Conservation (phyloP, 2,329 filamentous ascomycete genomes). For the Aureobasidium sp. region DNA sequence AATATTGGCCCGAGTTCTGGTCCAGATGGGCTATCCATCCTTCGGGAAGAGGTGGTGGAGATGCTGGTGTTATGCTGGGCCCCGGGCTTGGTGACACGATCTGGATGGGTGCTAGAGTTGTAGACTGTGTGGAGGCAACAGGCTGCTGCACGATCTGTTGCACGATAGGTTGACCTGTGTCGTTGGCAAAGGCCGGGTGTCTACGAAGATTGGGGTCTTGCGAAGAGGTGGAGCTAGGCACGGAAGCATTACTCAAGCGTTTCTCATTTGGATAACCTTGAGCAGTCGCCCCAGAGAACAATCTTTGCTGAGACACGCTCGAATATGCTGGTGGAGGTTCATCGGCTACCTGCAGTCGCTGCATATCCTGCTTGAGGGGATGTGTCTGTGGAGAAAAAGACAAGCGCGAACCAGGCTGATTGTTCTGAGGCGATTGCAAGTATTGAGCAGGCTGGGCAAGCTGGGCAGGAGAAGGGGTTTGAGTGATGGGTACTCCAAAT, state of each 20-base stretch:
- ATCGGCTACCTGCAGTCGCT: slow-evolving; percentile 68
- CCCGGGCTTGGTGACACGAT: slow-evolving; percentile 28
- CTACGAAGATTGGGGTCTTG: slow-evolving; percentile 33
- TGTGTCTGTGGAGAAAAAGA: slow-evolving; percentile 17
- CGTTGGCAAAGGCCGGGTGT: slow-evolving; percentile 89
- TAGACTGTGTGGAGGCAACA: slow-evolving; percentile 38
- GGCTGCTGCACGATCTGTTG: slow-evolving; percentile 45
- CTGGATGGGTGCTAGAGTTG: slow-evolving; percentile 34
- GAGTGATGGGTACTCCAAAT: not conserved
- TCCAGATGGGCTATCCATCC: slow-evolving; percentile 98
- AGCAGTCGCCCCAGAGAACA: slow-evolving; percentile 35
- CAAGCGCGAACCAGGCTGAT: slow-evolving; percentile 1
- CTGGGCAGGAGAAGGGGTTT: not conserved
- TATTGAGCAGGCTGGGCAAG: not conserved
- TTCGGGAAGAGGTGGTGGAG: slow-evolving; percentile 87
- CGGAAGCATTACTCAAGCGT: slow-evolving; percentile 35
- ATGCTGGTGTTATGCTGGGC: slow-evolving; percentile 56
- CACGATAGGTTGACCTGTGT: slow-evolving; percentile 42
- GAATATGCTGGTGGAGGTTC: slow-evolving; percentile 95
- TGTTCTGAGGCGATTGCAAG: slow-evolving; percentile 6
- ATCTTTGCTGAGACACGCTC: slow-evolving; percentile 47
- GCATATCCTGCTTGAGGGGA: slow-evolving; percentile 77
- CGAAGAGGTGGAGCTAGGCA: slow-evolving; percentile 13
- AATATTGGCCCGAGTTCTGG: slow-evolving; percentile 92
- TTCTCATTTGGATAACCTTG: slow-evolving; percentile 73